Evolutionary conservation across 768 basidiomycete genomes (phyloP), one percentile per base, ranked within the genome.

Genomic region (Cystobasidium tubakii): DNA sequence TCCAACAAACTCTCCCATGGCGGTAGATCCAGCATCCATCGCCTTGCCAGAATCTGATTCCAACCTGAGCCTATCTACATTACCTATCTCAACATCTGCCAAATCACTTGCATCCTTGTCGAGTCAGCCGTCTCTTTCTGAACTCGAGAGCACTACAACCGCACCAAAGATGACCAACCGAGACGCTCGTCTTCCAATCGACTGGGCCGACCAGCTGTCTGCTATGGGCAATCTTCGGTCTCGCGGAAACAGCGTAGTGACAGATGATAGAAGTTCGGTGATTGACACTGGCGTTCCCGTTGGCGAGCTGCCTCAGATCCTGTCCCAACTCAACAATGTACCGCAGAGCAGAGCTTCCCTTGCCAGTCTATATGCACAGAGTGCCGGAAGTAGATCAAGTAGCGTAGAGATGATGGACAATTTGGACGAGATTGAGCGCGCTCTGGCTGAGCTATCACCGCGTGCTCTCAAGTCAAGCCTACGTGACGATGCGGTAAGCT

Each of bases 381-480:
- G 57, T 54, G 43, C 46, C 19, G 9, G 66, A 29, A 67, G 66
- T 29, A 67, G 66, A 44, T 46, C 42, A 33, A 7, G 76, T 36
- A 76, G 76, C n/a, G 62, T 76, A 43, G 76, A 76, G 0, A 69
- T 78, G 36, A 73, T 73, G 74, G 73, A 77, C 36, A 75, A 79
- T 46, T 73, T 79, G 21, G 77, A 79, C 71, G 75, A 79, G 43
- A 74, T 79, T 66, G 78, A 79, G 50, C 76, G 77, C 21, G 78
- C 78, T 2, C 71, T 79, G 53, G 74, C 69, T 2, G 77, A 79
- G 46, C 66, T 79, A 0, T 79, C 78, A 12, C 78, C 78, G 0
- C 55, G 76, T 0, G 74, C 76, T 3, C 53, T 74, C 12, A 71
- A 73, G 39, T 44, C 46, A 13, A 15, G 33, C 25, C 19, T 72